Evolutionary conservation across 179 eudicot genomes (phyloP).

Genomic region (Vitellaria paradoxa): DNA sequence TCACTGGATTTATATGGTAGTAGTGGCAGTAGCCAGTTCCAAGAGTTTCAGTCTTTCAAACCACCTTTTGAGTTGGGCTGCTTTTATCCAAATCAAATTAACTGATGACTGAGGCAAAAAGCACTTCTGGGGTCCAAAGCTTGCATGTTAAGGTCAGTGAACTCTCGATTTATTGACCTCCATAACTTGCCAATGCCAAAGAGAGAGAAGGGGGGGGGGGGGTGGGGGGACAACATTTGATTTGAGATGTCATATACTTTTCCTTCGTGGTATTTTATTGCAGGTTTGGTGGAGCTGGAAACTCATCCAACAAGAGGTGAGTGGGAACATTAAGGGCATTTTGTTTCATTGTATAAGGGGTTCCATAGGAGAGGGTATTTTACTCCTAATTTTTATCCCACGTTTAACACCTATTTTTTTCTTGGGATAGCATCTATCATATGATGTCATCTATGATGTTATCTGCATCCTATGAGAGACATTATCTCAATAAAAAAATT

Average conservation of each 20-base stretch:
- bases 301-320: background rate
- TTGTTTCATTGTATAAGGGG: no score
- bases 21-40: conserved; percentile 25
- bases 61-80: conserved; percentile 22
- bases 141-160: conserved; percentile 6
- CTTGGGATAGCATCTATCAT: no score
- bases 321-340: background rate
- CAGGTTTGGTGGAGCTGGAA: background rate
- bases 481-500: no score
- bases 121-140: background rate
- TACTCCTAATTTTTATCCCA: no score
- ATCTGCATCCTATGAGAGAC: no score
- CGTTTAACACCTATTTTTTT: no score
- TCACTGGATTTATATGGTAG: conserved; percentile 3
- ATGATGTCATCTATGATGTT: no score
- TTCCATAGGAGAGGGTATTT: no score
- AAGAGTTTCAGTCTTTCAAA: conserved; percentile 31
- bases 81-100: conserved; percentile 13
- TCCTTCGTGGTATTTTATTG: background rate
- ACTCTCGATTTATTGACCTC: background rate
- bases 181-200: background rate
- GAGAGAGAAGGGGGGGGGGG: no score
- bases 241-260: background rate
- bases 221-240: background rate
- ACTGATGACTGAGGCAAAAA: conserved; percentile 4